phyloP scores from a whole-genome alignment of 225 moss, liverwort and hornwort genomes.

The Marchantia polymorpha region DNA sequence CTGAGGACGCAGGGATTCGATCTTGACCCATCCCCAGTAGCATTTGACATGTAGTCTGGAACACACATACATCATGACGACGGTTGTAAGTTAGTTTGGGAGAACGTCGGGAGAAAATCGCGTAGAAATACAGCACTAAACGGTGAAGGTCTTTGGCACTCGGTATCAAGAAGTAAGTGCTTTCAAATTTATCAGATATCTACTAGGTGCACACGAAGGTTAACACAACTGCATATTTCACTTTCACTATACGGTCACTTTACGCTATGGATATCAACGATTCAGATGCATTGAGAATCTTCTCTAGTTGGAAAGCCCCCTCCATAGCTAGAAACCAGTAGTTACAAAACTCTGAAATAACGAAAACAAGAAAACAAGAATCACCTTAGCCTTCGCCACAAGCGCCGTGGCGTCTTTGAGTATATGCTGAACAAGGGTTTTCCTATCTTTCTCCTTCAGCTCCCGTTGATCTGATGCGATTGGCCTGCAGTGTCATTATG shows the following conservation, averaged over 20 bases:
- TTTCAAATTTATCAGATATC: too few species aligned
- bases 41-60: constrained; percentile 82
- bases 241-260: too few species aligned
- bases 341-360: neutral
- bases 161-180: neutral
- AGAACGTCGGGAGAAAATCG: neutral
- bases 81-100: neutral
- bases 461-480: constrained; percentile 30
- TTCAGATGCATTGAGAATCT: neutral
- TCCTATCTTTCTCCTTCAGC: constrained; percentile 27
- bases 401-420: constrained; percentile 35
- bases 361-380: neutral
- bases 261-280: too few species aligned
- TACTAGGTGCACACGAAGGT: too few species aligned
- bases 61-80: neutral
- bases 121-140: neutral
- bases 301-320: neutral
- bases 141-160: neutral
- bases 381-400: constrained; percentile 46
- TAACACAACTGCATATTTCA: too few species aligned
- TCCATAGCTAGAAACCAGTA: neutral
- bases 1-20: constrained; percentile 82
- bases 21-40: constrained; percentile 91
- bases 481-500: constrained; percentile 32
- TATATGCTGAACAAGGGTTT: constrained; percentile 38